A percentile compares a stretch with the other conserved stretches of the same genome.
Evolutionary conservation across 2,329 filamentous ascomycete genomes (phyloP).

Genomic region (Claviceps capensis): DNA sequence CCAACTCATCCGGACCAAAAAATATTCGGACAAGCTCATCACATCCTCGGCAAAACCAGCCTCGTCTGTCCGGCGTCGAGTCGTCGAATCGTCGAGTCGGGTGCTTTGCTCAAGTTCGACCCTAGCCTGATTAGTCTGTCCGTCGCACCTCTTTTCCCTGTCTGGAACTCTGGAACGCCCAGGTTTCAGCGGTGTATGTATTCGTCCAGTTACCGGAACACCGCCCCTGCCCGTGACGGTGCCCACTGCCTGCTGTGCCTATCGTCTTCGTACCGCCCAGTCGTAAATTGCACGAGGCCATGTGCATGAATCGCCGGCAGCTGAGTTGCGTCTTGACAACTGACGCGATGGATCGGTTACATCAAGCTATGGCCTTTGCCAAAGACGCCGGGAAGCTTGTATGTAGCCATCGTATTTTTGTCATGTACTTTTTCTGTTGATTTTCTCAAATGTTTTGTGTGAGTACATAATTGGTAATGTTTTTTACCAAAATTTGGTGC

Average conservation of each 20-base stretch:
- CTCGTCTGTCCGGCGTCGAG: background rate
- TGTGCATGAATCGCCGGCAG: conserved; percentile 6
- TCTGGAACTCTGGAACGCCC: background rate
- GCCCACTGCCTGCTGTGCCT: too few species aligned
- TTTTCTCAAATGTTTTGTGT: too few species aligned
- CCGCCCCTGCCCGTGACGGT: too few species aligned
- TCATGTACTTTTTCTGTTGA: background rate
- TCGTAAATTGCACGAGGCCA: conserved; percentile 3
- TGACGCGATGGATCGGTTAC: conserved; percentile 3
- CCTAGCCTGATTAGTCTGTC: background rate
- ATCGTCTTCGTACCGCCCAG: background rate
- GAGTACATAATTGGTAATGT: too few species aligned
- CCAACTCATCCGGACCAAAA: background rate
- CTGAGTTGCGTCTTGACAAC: conserved; percentile 4
- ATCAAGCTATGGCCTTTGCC: background rate
- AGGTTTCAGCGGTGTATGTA: background rate
- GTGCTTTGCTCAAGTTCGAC: background rate
- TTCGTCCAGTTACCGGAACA: background rate
- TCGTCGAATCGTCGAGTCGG: background rate
- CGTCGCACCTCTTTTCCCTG: background rate
- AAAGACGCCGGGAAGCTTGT: background rate
- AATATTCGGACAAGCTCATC: background rate
- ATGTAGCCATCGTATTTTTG: background rate
- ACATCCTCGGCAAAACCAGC: background rate
- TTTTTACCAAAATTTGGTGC: too few species aligned